A percentile compares a stretch with the other conserved stretches of the same genome.
These are phyloP conservation scores for Canariomyces notabilis DNA, from an alignment of 2,329 filamentous ascomycete species.

Conservation along the genomic window DNA sequence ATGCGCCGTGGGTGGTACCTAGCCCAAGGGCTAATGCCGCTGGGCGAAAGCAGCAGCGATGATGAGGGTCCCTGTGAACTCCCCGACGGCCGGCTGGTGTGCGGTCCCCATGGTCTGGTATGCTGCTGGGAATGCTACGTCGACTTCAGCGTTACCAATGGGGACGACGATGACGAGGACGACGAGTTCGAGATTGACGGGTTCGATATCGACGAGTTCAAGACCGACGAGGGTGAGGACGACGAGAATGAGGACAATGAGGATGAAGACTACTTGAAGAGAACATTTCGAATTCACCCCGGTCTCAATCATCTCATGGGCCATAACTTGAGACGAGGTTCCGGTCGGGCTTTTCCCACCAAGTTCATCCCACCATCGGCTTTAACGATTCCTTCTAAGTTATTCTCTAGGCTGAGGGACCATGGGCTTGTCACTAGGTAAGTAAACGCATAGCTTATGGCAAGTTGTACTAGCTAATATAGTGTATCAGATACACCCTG, in stretches of 20 bases:
- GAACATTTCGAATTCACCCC: constrained; percentile 1
- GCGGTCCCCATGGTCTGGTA: constrained; percentile 31
- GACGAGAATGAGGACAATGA: constrained; percentile 11
- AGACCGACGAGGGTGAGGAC: not conserved
- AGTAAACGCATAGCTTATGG: constrained; percentile 5
- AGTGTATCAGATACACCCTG: constrained; percentile 29
- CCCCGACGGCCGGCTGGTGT: constrained; percentile 34
- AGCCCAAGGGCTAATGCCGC: constrained; percentile 26
- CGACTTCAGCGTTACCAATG: constrained; percentile 35
- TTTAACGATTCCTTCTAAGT: constrained; percentile 22
- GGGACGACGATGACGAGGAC: constrained; percentile 22
- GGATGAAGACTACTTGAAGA: not conserved
- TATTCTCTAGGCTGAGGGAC: constrained; percentile 24
- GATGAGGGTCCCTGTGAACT: constrained; percentile 33
- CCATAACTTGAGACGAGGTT: constrained; percentile 25
- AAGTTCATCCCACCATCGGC: constrained; percentile 29
- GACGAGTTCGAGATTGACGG: too few species aligned
- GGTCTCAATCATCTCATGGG: not conserved
- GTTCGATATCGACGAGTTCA: not conserved
- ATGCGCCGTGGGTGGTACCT: constrained; percentile 29
- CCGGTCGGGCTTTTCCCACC: constrained; percentile 30
- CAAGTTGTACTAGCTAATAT: not conserved
- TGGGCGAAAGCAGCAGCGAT: constrained; percentile 27
- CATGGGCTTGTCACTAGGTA: constrained; percentile 19
- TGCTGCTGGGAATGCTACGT: constrained; percentile 31